phyloP scores from a whole-genome alignment of 331 rosid species.

The Rhamnella rubrinervis region DNA sequence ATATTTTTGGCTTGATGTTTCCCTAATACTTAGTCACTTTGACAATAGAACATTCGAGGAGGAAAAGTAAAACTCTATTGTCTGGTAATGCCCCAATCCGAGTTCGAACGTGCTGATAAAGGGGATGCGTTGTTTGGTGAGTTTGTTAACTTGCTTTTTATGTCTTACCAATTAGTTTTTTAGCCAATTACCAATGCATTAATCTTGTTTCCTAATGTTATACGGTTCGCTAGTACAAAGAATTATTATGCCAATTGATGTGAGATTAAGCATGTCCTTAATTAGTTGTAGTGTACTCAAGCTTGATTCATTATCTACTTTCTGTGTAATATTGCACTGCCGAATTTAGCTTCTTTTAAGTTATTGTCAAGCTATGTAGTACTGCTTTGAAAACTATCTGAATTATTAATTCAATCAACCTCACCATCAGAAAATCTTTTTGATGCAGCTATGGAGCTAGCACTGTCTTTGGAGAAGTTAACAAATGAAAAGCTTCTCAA shows the following conservation, averaged over 20 bases:
- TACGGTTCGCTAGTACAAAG: background rate
- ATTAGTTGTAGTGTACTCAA: background rate
- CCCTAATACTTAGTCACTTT: background rate
- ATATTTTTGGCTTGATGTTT: background rate
- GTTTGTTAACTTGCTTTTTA: slow-evolving; percentile 6
- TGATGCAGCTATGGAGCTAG: slow-evolving; percentile 77
- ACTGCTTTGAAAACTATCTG: background rate
- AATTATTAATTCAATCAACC: background rate
- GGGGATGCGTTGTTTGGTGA: slow-evolving; percentile 75
- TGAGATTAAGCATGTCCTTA: background rate
- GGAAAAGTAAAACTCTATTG: slow-evolving; percentile 62
- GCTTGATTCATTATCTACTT: too few species aligned
- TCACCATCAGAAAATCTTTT: background rate
- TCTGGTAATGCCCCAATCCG: slow-evolving; percentile 46
- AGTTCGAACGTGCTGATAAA: slow-evolving; percentile 56
- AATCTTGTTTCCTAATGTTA: background rate
- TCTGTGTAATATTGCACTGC: background rate
- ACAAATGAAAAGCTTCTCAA: slow-evolving; percentile 66
- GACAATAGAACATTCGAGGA: slow-evolving; percentile 57
- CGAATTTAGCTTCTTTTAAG: background rate
- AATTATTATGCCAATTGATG: background rate
- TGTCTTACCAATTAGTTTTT: background rate
- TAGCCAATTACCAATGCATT: background rate
- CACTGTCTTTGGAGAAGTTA: slow-evolving; percentile 75
- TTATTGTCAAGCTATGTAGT: background rate